Percentiles rank a stretch among this genome's conserved stretches.
Evolutionary conservation across 2,329 filamentous ascomycete genomes (phyloP).

Genomic region (Onygenales sp.): DNA sequence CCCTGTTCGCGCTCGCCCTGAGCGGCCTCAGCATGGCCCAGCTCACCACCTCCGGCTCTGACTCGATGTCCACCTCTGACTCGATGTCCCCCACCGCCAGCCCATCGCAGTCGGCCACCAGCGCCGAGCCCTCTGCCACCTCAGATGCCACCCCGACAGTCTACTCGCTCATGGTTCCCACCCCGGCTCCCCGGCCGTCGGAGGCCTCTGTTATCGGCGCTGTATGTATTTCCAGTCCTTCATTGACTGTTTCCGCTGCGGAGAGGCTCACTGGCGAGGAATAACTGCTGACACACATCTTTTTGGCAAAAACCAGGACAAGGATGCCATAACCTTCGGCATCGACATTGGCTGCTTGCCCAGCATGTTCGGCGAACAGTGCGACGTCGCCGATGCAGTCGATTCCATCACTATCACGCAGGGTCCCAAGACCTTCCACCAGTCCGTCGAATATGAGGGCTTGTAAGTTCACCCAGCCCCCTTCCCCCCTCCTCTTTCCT

Average conservation of each 20-base stretch:
- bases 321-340: background rate
- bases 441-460: background rate
- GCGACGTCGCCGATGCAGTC: background rate
- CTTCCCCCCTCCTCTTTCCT: background rate
- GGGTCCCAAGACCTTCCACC: background rate
- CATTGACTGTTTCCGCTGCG: background rate
- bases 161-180: background rate
- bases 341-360: background rate
- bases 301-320: background rate
- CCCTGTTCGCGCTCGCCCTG: too few species aligned
- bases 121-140: background rate
- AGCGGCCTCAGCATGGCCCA: too few species aligned
- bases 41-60: too few species aligned
- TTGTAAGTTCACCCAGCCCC: background rate
- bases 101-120: too few species aligned
- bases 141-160: background rate
- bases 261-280: too few species aligned
- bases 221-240: background rate
- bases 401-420: background rate
- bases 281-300: background rate
- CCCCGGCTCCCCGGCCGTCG: background rate
- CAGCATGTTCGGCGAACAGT: background rate
- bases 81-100: too few species aligned
- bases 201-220: background rate
- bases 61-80: too few species aligned